Evolutionary conservation across 2,329 filamentous ascomycete genomes (phyloP).

Genomic region (Xylaria sp.): DNA sequence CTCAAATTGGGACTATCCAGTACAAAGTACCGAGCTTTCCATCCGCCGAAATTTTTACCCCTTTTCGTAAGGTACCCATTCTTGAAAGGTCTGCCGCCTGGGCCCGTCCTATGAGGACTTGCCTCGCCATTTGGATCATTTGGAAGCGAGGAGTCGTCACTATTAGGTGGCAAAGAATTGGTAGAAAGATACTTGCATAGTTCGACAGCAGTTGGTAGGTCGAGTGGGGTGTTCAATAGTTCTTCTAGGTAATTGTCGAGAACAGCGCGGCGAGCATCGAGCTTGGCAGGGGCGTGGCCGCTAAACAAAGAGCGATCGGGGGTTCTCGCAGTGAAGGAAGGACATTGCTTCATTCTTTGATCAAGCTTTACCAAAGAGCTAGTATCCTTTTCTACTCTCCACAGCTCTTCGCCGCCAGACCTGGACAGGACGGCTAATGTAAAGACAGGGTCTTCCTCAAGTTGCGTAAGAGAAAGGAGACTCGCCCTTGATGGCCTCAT

Average conservation of each 20-base stretch:
- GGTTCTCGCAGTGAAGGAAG: constrained; percentile 77
- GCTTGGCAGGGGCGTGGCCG: constrained; percentile 91
- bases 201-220: constrained; percentile 78
- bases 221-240: constrained; percentile 83
- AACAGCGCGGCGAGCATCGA: constrained; percentile 85
- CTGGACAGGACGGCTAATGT: constrained; percentile 87
- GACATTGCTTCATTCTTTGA: constrained; percentile 78
- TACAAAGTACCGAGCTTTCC: constrained; percentile 83
- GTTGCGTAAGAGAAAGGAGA: constrained; percentile 79
- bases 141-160: constrained; percentile 63
- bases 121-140: constrained; percentile 54
- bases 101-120: constrained; percentile 59
- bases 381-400: constrained; percentile 94
- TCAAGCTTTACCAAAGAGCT: constrained; percentile 84
- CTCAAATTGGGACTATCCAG: constrained; percentile 74
- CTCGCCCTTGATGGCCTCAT: constrained; percentile 91
- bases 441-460: constrained; percentile 94
- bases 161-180: constrained; percentile 70
- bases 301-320: constrained; percentile 89
- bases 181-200: constrained; percentile 89
- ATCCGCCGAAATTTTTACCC: constrained; percentile 98
- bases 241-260: constrained; percentile 88
- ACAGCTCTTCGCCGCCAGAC: constrained; percentile 80
- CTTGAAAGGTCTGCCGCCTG: constrained; percentile 75
- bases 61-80: constrained; percentile 95